phyloP scores from a whole-genome alignment of 225 moss, liverwort and hornwort species.

The Thuidium tamariscinum region DNA sequence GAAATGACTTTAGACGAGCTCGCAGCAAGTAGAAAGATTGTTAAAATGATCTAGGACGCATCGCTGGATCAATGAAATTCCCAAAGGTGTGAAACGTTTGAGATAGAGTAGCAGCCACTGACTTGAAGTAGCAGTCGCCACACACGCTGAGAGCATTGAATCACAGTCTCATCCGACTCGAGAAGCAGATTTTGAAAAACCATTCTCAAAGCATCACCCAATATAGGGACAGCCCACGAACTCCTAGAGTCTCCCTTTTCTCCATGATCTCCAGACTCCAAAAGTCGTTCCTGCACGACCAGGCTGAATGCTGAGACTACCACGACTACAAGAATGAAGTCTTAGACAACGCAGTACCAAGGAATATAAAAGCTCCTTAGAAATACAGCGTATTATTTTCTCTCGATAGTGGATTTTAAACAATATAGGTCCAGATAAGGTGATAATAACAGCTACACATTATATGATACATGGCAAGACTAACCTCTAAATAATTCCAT shows the following conservation, averaged over 20 bases:
- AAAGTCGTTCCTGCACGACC: slow-evolving; percentile 60
- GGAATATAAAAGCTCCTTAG: neutral
- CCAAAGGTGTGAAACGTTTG: neutral
- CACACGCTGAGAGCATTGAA: slow-evolving; percentile 66
- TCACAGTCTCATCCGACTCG: slow-evolving; percentile 62
- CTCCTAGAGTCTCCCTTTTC: slow-evolving; percentile 24
- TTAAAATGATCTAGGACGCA: neutral
- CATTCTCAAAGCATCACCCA: slow-evolving; percentile 75
- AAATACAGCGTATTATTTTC: neutral
- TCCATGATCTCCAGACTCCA: slow-evolving; percentile 64
- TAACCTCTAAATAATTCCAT: neutral
- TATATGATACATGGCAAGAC: neutral
- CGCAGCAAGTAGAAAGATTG: neutral
- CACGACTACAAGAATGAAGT: neutral
- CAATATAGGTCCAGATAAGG: neutral
- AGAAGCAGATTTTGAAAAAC: slow-evolving; percentile 83
- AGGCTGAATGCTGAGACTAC: neutral
- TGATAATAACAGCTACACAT: neutral
- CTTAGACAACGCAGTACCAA: neutral
- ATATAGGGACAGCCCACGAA: slow-evolving; percentile 79
- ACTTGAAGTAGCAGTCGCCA: slow-evolving; percentile 83
- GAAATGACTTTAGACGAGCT: neutral
- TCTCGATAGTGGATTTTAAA: neutral
- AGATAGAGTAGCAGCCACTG: neutral
- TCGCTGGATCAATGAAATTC: neutral